These are phyloP conservation scores for Trichoderma endophyticum DNA, from an alignment of 2,329 filamentous ascomycete genomes.

Conservation along the genomic window DNA sequence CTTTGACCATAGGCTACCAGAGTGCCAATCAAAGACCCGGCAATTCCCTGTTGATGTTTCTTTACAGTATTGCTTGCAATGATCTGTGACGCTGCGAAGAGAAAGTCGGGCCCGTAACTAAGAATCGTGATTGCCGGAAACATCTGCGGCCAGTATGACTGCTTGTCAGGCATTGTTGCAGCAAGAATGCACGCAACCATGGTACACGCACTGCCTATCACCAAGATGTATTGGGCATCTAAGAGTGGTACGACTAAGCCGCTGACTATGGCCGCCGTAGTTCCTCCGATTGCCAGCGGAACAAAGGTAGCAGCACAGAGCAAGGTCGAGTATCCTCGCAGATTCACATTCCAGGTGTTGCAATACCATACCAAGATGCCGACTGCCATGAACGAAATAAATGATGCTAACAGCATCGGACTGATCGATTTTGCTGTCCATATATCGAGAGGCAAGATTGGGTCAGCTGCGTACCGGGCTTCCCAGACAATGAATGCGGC, in stretches of 20 bases:
- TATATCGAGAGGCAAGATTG: neutral
- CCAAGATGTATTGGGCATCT: neutral
- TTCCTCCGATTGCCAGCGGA: neutral
- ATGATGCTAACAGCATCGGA: neutral
- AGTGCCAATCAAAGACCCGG: neutral
- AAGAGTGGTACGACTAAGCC: neutral
- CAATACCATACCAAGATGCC: neutral
- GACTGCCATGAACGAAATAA: neutral
- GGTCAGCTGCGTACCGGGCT: neutral
- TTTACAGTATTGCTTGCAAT: neutral
- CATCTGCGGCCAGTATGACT: neutral
- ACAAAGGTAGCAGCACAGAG: neutral
- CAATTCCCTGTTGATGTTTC: neutral
- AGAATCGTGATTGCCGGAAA: neutral
- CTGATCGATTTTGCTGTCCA: neutral
- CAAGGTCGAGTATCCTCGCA: neutral
- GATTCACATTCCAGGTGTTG: neutral
- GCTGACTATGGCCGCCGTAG: neutral
- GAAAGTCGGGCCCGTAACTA: neutral
- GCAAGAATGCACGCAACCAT: neutral
- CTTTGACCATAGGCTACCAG: neutral
- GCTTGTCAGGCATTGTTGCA: neutral
- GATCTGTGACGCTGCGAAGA: neutral
- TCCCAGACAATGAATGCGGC: neutral
- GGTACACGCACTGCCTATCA: neutral